phyloP scores from a whole-genome alignment of 2,329 filamentous ascomycete genomes.

The Cadophora luteo-olivacea region DNA sequence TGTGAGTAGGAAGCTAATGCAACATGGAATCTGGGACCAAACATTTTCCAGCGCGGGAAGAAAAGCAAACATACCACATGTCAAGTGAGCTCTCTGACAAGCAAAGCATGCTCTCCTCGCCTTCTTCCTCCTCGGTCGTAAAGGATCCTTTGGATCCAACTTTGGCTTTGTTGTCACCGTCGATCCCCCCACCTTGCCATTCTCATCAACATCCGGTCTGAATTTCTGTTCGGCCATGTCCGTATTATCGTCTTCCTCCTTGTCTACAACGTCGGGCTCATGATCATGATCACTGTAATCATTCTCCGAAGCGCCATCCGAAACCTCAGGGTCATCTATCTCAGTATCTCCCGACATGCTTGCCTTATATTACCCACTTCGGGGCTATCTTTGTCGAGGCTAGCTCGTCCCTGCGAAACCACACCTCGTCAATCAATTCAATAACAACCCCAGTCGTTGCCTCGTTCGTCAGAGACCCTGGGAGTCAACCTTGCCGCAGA shows the following conservation, averaged over 20 bases:
- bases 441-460: constrained; percentile 34
- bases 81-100: constrained; percentile 95
- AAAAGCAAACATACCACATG: constrained; percentile 80
- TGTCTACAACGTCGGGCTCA: constrained; percentile 41
- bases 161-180: constrained; percentile 61
- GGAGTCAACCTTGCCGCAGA: constrained; percentile 37
- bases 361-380: constrained; percentile 40
- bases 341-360: constrained; percentile 46
- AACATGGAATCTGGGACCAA: constrained; percentile 9
- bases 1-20: not conserved
- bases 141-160: constrained; percentile 85
- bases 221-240: constrained; percentile 45
- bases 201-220: constrained; percentile 42
- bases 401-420: constrained; percentile 42
- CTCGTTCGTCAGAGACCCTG: constrained; percentile 38
- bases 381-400: constrained; percentile 27
- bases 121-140: constrained; percentile 91
- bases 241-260: constrained; percentile 44
- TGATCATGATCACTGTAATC: constrained; percentile 46
- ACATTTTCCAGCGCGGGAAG: constrained; percentile 28
- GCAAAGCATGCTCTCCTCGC: constrained; percentile 94
- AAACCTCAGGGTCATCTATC: constrained; percentile 45
- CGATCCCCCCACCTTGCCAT: constrained; percentile 45
- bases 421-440: constrained; percentile 41
- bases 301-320: constrained; percentile 46